Evolutionary conservation across 2,329 filamentous ascomycete species (phyloP).

Genomic region (Aaosphaeria arxii): DNA sequence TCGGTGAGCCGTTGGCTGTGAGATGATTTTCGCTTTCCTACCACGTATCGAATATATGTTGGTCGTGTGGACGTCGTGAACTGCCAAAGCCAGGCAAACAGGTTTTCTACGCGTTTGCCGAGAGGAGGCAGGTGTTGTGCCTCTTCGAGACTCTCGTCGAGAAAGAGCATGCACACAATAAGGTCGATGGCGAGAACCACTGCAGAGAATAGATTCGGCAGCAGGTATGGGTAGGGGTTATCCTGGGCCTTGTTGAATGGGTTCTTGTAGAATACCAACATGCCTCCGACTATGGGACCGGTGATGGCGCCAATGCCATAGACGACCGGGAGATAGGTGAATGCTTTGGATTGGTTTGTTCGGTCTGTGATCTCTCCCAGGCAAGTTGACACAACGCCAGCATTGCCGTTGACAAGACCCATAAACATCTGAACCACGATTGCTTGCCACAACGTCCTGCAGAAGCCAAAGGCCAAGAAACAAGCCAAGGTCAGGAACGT

Average conservation of each 20-base stretch:
- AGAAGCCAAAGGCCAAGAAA: slow-evolving; percentile 86
- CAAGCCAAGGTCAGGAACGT: slow-evolving; percentile 79
- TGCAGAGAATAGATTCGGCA: slow-evolving; percentile 78
- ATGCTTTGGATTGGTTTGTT: slow-evolving; percentile 89
- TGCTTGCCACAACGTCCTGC: slow-evolving; percentile 76
- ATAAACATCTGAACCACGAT: slow-evolving; percentile 83
- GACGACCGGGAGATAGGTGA: slow-evolving; percentile 92
- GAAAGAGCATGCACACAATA: slow-evolving; percentile 70
- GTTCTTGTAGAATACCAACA: slow-evolving; percentile 67
- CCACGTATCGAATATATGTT: slow-evolving; percentile 53
- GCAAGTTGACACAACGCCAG: slow-evolving; percentile 89
- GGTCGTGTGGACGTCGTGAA: slow-evolving; percentile 59
- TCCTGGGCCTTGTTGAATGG: slow-evolving; percentile 51
- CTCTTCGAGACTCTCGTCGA: slow-evolving; percentile 81
- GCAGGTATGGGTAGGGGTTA: slow-evolving; percentile 74
- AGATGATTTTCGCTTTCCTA: slow-evolving; percentile 19
- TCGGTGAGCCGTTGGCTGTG: slow-evolving; percentile 23
- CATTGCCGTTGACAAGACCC: slow-evolving; percentile 93
- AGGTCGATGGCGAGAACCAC: slow-evolving; percentile 70
- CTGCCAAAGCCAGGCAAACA: slow-evolving; percentile 70
- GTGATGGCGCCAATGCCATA: slow-evolving; percentile 94
- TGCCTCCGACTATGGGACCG: slow-evolving; percentile 83
- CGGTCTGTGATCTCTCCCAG: slow-evolving; percentile 92
- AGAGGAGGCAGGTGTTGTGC: slow-evolving; percentile 60
- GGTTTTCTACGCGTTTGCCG: slow-evolving; percentile 53